Evolutionary conservation across 768 basidiomycete genomes (phyloP), one percentile per base, ranked within the genome.

Genomic region (Plicaturopsis crispa): DNA sequence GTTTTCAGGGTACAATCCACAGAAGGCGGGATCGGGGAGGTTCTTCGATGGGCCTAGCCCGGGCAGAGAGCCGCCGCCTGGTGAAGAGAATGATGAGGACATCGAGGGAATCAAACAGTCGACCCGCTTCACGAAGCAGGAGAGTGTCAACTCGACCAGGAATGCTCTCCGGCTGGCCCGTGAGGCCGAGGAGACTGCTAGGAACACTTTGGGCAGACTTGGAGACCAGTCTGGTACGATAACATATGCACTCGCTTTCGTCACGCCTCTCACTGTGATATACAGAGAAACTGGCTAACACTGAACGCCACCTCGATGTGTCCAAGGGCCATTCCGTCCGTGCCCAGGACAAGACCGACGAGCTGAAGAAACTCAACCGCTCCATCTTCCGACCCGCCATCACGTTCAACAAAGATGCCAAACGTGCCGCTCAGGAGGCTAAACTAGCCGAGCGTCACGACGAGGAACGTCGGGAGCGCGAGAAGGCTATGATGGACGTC

Each of bases 171-270:
- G 91, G 31, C 72, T 97, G 55, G 94, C 93, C 26, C 72, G 83
- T n/a, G 92, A 98, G 59, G 91, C 94, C 0, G 94, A 97, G 60
- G 94, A 99, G 59, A 94, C 91, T 8, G 94, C 87, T 23, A 67
- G 85, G 32, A 81, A 80, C 42, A 99, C 94, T 4, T 54, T 99
- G 14, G 65, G 57, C 40, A 85, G 78, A 53, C 72, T 99, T 6
- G 93, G 87, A 7, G 82, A 88, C 49, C 94, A 99, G 63, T 97
- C 93, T 17, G 94, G 94, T 94, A 44, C 19, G 77, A 8, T n/a
- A n/a, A n/a, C n/a, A n/a, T 56, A 21, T 19, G 21, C 6, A 5
- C 20, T n/a, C 20, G 4, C 12, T 23, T 19, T 38, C 10, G 20
- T 38, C 28, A 21, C 31, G 41, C 35, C 38, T 38, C 17, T 39